Evolutionary conservation across 345 rosid genomes (phyloP), one percentile per base, ranked within the genome.

Genomic region (Diplotaxis tenuifolia): DNA sequence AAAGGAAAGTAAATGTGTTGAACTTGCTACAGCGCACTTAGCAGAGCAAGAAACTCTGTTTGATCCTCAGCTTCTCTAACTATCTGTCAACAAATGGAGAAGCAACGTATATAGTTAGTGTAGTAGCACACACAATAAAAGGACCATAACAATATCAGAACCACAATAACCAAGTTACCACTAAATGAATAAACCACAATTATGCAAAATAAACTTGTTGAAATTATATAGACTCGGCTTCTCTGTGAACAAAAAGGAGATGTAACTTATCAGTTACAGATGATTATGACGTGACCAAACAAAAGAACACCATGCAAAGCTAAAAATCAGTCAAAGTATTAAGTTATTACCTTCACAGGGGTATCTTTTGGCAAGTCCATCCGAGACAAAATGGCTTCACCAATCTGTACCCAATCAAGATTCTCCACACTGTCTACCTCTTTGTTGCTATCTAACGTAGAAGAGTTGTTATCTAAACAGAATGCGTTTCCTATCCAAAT

Each of bases 401-500:
- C 89, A 80, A 74, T 83, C 77, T 84, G 80, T 49, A 82, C 81
- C 91, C 89, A 84, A 80, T 88, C 87, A 82, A 72, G 75, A 69
- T 80, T 71, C 78, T 80, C 84, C 71, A 62, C 11, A 74, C 70
- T 77, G 60, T 68, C 86, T 42, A 71, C 53, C 8, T 15, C 73
- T 65, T 68, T 73, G 71, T 81, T 71, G 71, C 80, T 80, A 81
- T 79, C 83, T 78, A 85, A 75, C 74, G 75, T 75, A 69, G 75
- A 71, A 80, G 65, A 67, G 77, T 78, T 73, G 79, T 83, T 81
- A 12, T 79, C 84, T 23, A 31, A 54, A 78, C 67, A 29, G 73
- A 85, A 85, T 54, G 85, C 86, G 80, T 77, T 87, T 81, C 97
- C 98, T 75, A 89, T 70, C 98, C 98, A 94, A 75, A 94, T 72